These are phyloP conservation scores for Penicillium mononematosum DNA, from an alignment of 495 filamentous ascomycete species.

Conservation along the genomic window DNA sequence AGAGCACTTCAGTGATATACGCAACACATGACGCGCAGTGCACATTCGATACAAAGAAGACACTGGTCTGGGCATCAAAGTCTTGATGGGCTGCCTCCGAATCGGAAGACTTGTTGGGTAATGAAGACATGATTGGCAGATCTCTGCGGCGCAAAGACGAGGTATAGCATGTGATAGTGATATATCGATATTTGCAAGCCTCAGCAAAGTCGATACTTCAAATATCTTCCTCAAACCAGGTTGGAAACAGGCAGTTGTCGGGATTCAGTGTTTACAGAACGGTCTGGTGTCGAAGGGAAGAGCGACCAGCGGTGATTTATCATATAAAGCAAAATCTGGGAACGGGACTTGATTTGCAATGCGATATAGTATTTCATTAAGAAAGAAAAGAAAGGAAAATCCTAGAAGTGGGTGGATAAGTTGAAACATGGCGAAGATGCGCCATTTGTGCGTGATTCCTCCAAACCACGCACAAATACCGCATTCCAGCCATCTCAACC, in stretches of 20 bases:
- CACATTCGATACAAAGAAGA: slow-evolving; percentile 50
- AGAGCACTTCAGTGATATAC: slow-evolving; percentile 45
- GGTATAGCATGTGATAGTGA: not conserved
- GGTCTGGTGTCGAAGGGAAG: not conserved
- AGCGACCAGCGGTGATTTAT: slow-evolving; percentile 11
- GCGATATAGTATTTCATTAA: slow-evolving; percentile 8
- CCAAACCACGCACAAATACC: slow-evolving; percentile 45
- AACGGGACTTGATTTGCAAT: slow-evolving; percentile 8
- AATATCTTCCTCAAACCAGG: not conserved
- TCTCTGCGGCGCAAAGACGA: not conserved
- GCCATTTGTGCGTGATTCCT: slow-evolving; percentile 40
- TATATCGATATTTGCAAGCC: not conserved
- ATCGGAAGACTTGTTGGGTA: slow-evolving; percentile 8
- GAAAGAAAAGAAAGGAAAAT: slow-evolving; percentile 23
- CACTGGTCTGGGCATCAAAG: slow-evolving; percentile 27
- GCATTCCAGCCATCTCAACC: slow-evolving; percentile 32
- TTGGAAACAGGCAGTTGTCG: not conserved
- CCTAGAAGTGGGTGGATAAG: slow-evolving; percentile 13
- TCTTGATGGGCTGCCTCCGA: slow-evolving; percentile 12
- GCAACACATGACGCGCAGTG: slow-evolving; percentile 55
- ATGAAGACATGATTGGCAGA: slow-evolving; percentile 16
- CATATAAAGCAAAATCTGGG: slow-evolving; percentile 4
- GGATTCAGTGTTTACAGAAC: not conserved
- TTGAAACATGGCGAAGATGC: slow-evolving; percentile 25
- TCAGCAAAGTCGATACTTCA: not conserved